These are phyloP conservation scores for Populus trichocarpa DNA, from an alignment of 441 rosid species.

Conservation along the genomic window DNA sequence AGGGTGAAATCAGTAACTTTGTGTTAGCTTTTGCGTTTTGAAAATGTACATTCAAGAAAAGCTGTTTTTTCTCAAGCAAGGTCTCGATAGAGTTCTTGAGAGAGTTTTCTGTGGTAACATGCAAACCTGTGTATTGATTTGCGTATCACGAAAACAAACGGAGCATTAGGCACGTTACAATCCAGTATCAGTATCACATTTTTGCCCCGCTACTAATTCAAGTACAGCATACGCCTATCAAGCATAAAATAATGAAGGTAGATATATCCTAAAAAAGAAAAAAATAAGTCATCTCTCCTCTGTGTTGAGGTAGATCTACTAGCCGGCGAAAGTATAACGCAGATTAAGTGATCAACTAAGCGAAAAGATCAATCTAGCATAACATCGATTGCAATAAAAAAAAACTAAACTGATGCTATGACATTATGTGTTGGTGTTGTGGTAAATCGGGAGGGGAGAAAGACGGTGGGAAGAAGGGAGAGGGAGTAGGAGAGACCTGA, in stretches of 20 bases:
- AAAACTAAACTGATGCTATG: background rate
- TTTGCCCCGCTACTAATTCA: background rate
- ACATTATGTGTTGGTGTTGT: background rate
- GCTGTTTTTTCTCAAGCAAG: background rate
- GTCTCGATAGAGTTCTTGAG: background rate
- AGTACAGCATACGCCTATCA: background rate
- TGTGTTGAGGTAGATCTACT: background rate
- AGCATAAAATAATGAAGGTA: background rate
- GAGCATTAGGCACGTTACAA: background rate
- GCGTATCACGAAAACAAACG: background rate
- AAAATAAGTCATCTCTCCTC: background rate
- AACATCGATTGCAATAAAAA: background rate
- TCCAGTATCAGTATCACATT: background rate
- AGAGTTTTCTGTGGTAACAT: background rate
- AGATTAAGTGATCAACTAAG: background rate
- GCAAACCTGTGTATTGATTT: background rate
- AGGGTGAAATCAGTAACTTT: background rate
- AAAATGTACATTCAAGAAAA: background rate
- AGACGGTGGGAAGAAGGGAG: background rate
- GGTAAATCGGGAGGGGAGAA: background rate
- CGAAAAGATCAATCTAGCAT: background rate
- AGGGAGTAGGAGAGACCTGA: constrained; percentile 43
- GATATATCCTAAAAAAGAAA: background rate
- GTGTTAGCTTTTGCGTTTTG: background rate
- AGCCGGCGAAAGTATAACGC: background rate